Conservation (phyloP, 2,329 filamentous ascomycete species). For the Sclerotinia sclerotiorum region DNA sequence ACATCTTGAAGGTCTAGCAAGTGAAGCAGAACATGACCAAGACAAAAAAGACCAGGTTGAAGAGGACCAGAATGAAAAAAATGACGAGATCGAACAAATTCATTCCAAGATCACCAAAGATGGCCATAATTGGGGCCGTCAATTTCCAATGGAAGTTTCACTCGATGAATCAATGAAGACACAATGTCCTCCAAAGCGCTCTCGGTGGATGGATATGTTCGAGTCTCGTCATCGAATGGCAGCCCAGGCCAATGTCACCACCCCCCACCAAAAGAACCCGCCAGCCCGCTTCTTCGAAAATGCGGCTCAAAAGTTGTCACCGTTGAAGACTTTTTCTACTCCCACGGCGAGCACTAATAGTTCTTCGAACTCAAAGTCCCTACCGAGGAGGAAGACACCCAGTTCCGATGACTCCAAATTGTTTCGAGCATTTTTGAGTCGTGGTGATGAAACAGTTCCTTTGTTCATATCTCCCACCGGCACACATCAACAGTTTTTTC, state of each 20-base stretch:
- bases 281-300: neutral
- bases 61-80: neutral
- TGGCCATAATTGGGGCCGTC: too few relatives aligned
- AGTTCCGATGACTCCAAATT: neutral
- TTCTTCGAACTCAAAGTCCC: neutral
- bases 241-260: neutral
- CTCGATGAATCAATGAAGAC: neutral
- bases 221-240: neutral
- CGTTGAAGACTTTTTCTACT: neutral
- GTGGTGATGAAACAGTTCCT: neutral
- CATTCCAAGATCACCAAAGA: too few relatives aligned
- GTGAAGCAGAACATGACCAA: neutral
- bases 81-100: neutral
- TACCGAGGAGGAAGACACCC: neutral
- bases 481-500: neutral
- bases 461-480: neutral
- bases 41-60: neutral
- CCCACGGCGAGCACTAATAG: neutral
- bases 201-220: conserved; percentile 10
- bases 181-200: conserved; percentile 4
- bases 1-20: neutral
- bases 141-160: neutral
- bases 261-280: neutral
- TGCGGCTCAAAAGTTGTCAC: neutral
- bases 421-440: neutral